phyloP scores from a whole-genome alignment of 345 rosid species.

The Cardamine resedifolia region DNA sequence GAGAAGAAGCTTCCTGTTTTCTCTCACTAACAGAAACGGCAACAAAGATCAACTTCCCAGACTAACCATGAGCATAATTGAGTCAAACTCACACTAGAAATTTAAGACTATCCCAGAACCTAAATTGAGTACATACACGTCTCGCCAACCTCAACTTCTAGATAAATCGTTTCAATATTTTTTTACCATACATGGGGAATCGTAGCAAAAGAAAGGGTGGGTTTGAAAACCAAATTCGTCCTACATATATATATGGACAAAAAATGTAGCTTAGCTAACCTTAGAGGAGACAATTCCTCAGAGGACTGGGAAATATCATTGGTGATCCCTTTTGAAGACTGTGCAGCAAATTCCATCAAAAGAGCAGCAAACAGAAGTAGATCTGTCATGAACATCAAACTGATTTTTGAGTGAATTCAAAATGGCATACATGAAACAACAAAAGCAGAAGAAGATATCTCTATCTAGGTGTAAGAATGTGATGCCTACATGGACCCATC shows the following conservation, averaged over 20 bases:
- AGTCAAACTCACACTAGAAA: neutral
- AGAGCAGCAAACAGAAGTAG: slow-evolving; percentile 81
- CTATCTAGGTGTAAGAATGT: slow-evolving; percentile 8
- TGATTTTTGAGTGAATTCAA: slow-evolving; percentile 1
- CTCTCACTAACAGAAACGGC: slow-evolving; percentile 42
- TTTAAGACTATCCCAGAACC: neutral
- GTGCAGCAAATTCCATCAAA: slow-evolving; percentile 92
- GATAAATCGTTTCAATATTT: neutral
- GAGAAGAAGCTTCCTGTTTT: slow-evolving; percentile 40
- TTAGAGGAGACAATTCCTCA: slow-evolving; percentile 70
- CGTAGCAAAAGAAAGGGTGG: neutral
- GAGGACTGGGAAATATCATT: slow-evolving; percentile 51
- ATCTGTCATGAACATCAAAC: slow-evolving; percentile 45
- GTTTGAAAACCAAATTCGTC: neutral
- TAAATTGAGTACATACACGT: neutral
- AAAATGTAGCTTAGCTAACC: slow-evolving; percentile 41
- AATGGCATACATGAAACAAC: slow-evolving; percentile 16
- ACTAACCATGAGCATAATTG: slow-evolving; percentile 9
- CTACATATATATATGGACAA: neutral
- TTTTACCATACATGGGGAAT: neutral
- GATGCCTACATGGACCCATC: slow-evolving; percentile 80
- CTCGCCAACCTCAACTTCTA: neutral
- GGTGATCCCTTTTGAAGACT: slow-evolving; percentile 72
- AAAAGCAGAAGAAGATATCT: slow-evolving; percentile 2
- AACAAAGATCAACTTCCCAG: slow-evolving; percentile 22